Conservation (phyloP, 352 stramenopile genomes). For the Pythium insidiosum region DNA sequence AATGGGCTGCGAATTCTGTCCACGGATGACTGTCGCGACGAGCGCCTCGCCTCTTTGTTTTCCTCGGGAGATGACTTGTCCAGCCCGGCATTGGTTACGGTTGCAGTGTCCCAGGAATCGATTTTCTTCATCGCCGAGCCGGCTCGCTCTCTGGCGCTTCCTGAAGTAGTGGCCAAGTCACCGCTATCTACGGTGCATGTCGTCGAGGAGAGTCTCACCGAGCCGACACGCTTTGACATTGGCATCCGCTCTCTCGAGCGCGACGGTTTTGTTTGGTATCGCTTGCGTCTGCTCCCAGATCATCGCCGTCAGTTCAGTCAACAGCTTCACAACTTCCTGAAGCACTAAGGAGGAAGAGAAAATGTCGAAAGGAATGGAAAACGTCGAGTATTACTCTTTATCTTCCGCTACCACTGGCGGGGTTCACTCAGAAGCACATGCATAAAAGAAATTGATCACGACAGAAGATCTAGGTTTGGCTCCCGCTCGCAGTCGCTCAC, state of each 20-base stretch:
- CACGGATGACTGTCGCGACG: no score
- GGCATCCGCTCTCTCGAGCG: constrained; percentile 23
- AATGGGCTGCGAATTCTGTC: no score
- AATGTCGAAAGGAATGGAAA: background rate
- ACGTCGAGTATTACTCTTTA: background rate
- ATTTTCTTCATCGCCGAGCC: background rate
- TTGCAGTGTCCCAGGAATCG: background rate
- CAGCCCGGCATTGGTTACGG: background rate
- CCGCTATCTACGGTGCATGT: constrained; percentile 38
- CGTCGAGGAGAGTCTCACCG: constrained; percentile 60
- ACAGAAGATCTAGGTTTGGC: no score
- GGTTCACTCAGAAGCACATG: background rate
- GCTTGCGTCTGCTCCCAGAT: constrained; percentile 37
- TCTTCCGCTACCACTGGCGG: background rate
- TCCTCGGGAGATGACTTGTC: background rate
- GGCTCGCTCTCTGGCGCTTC: background rate
- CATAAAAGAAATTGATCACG: no score
- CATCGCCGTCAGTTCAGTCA: constrained; percentile 60
- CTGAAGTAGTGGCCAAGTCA: constrained; percentile 31
- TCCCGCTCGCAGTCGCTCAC: no score
- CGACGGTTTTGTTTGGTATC: constrained; percentile 35
- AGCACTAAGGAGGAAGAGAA: constrained; percentile 4
- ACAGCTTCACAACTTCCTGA: constrained; percentile 43
- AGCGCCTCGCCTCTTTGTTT: constrained; percentile 1
- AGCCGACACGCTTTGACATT: constrained; percentile 56